Conservation (phyloP, 2,329 filamentous ascomycete species). For the Metarhizium album region DNA sequence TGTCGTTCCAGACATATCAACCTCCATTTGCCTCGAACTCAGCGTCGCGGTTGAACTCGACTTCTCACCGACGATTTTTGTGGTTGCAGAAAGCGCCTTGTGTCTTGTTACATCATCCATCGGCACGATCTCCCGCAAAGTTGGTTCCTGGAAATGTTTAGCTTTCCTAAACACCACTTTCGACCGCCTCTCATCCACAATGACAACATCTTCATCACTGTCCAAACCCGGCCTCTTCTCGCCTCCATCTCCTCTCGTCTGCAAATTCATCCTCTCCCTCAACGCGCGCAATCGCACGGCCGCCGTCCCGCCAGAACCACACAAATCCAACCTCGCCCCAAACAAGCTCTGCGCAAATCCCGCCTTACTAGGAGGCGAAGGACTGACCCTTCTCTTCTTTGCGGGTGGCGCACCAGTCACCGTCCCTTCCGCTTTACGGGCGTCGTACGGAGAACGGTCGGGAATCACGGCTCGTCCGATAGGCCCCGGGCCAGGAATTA, state of each 20-base stretch:
- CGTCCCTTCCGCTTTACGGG: slow-evolving; percentile 14
- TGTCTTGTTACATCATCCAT: neutral
- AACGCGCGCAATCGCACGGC: slow-evolving; percentile 10
- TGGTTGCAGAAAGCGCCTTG: neutral
- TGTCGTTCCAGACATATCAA: neutral
- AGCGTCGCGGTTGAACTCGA: neutral
- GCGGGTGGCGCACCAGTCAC: slow-evolving; percentile 10
- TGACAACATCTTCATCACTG: slow-evolving; percentile 6
- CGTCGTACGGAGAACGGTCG: slow-evolving; percentile 23
- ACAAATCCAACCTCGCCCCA: slow-evolving; percentile 21
- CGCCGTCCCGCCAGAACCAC: slow-evolving; percentile 10
- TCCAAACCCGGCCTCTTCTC: neutral
- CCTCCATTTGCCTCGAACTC: neutral
- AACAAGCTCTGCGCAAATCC: slow-evolving; percentile 25
- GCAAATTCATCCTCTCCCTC: slow-evolving; percentile 12
- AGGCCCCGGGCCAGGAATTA: slow-evolving; percentile 19
- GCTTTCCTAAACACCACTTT: neutral
- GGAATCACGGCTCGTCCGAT: slow-evolving; percentile 24
- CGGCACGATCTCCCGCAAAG: neutral
- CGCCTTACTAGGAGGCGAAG: slow-evolving; percentile 22
- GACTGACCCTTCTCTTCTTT: slow-evolving; percentile 18
- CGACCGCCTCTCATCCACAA: slow-evolving; percentile 4
- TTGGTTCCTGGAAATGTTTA: neutral
- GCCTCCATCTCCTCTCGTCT: neutral
- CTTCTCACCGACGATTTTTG: neutral